A percentile compares a stretch with the other conserved stretches of the same genome.
Conservation (phyloP, 768 basidiomycete species). For the Pisolithus tinctorius region DNA sequence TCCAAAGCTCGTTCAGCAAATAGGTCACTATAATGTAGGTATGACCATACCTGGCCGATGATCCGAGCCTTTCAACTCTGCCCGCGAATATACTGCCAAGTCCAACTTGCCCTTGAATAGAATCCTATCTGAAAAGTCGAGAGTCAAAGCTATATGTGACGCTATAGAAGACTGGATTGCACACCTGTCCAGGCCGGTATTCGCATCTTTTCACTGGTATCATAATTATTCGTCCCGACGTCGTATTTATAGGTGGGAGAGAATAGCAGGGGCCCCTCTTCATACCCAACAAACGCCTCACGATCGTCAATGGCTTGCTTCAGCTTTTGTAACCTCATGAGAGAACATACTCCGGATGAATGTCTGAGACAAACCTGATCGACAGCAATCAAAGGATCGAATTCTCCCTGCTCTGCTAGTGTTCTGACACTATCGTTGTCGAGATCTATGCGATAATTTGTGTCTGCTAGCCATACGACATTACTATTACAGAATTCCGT, state of each 20-base stretch:
- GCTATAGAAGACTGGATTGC: constrained; percentile 9
- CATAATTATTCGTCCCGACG: constrained; percentile 76
- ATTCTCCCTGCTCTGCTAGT: constrained; percentile 56
- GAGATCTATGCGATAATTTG: constrained; percentile 90
- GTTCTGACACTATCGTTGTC: constrained; percentile 74
- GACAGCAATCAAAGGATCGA: constrained; percentile 66
- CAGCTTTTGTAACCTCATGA: constrained; percentile 40
- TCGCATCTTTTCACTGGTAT: constrained; percentile 92
- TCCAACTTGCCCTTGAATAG: constrained; percentile 78
- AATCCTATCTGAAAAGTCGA: constrained; percentile 69
- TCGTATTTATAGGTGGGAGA: constrained; percentile 93
- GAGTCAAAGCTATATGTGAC: constrained; percentile 7
- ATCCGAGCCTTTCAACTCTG: constrained; percentile 87
- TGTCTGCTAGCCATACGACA: constrained; percentile 90
- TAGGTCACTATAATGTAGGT: neutral
- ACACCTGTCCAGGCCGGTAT: constrained; percentile 97
- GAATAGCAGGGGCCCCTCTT: constrained; percentile 89
- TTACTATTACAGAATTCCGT: constrained; percentile 49
- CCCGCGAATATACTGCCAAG: constrained; percentile 72
- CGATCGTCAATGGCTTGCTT: constrained; percentile 61
- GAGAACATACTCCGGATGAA: neutral
- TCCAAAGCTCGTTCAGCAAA: neutral
- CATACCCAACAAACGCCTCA: constrained; percentile 75
- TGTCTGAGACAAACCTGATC: constrained; percentile 67
- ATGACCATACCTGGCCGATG: constrained; percentile 76